A percentile compares a stretch with the other conserved stretches of the same genome.
Conservation (phyloP, 805 yeast species). For the Clavispora phyllophila region DNA sequence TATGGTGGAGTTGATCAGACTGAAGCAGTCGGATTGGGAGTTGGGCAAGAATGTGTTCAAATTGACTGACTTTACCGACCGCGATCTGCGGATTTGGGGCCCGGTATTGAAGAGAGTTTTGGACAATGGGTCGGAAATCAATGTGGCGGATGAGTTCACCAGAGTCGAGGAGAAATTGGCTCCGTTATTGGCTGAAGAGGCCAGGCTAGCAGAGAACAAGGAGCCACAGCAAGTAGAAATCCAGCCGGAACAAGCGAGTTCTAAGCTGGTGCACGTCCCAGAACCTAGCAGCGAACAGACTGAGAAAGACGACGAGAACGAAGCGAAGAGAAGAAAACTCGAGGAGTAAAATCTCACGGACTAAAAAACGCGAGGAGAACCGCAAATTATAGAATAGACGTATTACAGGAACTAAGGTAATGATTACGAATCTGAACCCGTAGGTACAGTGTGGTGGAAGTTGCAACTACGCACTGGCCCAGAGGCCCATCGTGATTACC, state of each 20-base stretch:
- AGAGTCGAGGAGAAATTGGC: constrained; percentile 1
- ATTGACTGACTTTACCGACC: constrained; percentile 53
- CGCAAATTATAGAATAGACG: background rate
- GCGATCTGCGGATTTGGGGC: constrained; percentile 66
- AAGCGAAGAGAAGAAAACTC: background rate
- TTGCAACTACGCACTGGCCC: background rate
- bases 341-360: background rate
- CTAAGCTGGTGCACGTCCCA: background rate
- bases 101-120: constrained; percentile 54
- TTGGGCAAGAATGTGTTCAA: constrained; percentile 65
- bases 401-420: background rate
- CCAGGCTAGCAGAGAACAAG: background rate
- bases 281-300: background rate
- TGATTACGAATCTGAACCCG: no score
- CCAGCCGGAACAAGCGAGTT: no score
- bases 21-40: constrained; percentile 80
- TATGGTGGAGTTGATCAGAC: constrained; percentile 78
- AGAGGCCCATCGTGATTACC: background rate
- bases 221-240: no score
- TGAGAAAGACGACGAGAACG: background rate
- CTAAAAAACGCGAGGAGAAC: no score
- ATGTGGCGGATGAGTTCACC: constrained; percentile 22
- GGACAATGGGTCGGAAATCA: constrained; percentile 24
- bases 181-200: constrained; percentile 5
- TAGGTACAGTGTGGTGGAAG: background rate